Evolutionary conservation across 2,329 filamentous ascomycete genomes (phyloP).

Genomic region (Lecanicillium sp.): DNA sequence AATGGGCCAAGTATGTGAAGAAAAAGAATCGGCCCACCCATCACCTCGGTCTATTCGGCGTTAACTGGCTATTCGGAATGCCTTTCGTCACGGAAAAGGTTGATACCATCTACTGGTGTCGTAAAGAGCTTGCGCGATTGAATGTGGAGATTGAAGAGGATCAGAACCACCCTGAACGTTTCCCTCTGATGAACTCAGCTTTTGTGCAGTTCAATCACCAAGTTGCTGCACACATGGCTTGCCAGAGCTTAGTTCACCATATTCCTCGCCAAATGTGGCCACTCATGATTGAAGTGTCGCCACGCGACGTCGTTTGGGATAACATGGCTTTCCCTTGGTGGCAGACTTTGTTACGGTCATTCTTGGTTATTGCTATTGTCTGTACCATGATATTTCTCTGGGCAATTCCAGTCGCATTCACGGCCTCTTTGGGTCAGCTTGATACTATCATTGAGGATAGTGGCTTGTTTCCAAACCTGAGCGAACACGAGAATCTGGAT

Average conservation of each 20-base stretch:
- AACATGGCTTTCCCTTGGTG: conserved; percentile 97
- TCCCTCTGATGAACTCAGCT: conserved; percentile 88
- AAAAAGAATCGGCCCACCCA: conserved; percentile 80
- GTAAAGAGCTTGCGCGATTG: conserved; percentile 74
- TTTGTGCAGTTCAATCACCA: conserved; percentile 99
- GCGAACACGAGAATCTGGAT: conserved; percentile 48
- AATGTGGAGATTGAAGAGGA: conserved; percentile 91
- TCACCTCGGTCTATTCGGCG: conserved; percentile 55
- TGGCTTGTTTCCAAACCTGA: conserved; percentile 64
- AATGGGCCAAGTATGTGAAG: conserved; percentile 78
- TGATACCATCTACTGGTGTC: conserved; percentile 88
- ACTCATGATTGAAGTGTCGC: conserved; percentile 85
- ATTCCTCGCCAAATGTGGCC: conserved; percentile 90
- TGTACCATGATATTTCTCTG: conserved; percentile 75
- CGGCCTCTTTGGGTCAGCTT: conserved; percentile 73
- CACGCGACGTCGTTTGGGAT: conserved; percentile 89
- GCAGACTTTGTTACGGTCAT: conserved; percentile 71
- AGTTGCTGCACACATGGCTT: conserved; percentile 96
- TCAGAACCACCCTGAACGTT: conserved; percentile 76
- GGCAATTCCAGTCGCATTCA: conserved; percentile 86
- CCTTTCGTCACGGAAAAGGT: conserved; percentile 81
- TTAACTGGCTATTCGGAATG: conserved; percentile 69
- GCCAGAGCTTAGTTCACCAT: conserved; percentile 85
- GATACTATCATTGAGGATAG: conserved; percentile 58
- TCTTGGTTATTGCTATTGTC: conserved; percentile 57